Evolutionary conservation across 2,329 filamentous ascomycete species (phyloP).

Genomic region (Exophiala aquamarina): DNA sequence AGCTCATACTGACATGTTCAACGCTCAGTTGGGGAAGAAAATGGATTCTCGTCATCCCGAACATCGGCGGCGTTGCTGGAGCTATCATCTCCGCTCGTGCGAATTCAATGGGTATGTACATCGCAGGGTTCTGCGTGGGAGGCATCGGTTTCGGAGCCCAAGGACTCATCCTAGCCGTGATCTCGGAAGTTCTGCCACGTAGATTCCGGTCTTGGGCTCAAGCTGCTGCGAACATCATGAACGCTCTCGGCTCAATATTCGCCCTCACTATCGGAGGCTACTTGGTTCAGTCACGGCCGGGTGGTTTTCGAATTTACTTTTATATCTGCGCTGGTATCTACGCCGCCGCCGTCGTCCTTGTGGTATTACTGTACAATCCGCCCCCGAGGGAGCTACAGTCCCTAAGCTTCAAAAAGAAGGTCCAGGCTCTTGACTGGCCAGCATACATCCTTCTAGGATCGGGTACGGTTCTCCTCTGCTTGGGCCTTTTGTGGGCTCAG

Average conservation of each 20-base stretch:
- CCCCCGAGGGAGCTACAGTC: slow-evolving; percentile 17
- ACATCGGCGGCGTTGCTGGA: slow-evolving; percentile 10
- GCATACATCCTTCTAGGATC: slow-evolving; percentile 15
- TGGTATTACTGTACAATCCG: slow-evolving; percentile 18
- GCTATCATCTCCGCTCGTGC: slow-evolving; percentile 17
- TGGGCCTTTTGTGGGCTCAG: slow-evolving; percentile 59
- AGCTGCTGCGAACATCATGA: slow-evolving; percentile 14
- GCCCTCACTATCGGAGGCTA: slow-evolving; percentile 11
- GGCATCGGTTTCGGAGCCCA: slow-evolving; percentile 13
- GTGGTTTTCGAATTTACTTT: slow-evolving; percentile 20
- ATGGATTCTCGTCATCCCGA: slow-evolving; percentile 14
- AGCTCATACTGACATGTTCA: slow-evolving; percentile 2
- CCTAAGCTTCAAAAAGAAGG: slow-evolving; percentile 14
- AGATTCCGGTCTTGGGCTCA: slow-evolving; percentile 17
- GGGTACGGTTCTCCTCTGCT: slow-evolving; percentile 45
- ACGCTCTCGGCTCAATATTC: slow-evolving; percentile 12
- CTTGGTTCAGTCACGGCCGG: slow-evolving; percentile 8
- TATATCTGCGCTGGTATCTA: slow-evolving; percentile 21
- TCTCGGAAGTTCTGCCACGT: slow-evolving; percentile 22
- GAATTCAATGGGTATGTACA: slow-evolving; percentile 17
- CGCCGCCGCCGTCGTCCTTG: slow-evolving; percentile 9
- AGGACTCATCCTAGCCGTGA: slow-evolving; percentile 14
- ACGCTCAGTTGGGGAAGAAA: slow-evolving; percentile 15
- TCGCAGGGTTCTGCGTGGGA: slow-evolving; percentile 16
- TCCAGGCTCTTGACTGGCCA: slow-evolving; percentile 16